Percentiles rank a stretch among this genome's conserved stretches.
Evolutionary conservation across 768 basidiomycete species (phyloP).

Genomic region (Termitomyces sp.): DNA sequence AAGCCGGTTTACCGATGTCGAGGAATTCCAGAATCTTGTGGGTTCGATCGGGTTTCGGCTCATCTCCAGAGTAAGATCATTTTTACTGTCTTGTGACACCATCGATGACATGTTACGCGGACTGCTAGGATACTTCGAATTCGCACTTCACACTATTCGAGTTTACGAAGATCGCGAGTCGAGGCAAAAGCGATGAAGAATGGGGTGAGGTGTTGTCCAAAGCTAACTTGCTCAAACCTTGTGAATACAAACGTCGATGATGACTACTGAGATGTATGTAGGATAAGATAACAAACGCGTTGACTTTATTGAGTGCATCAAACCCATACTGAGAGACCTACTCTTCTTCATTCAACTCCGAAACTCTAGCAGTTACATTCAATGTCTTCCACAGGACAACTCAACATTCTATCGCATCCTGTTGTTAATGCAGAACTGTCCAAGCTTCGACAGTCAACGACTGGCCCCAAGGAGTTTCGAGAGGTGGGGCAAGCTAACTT

Average conservation of each 20-base stretch:
- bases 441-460: slow-evolving; percentile 56
- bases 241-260: slow-evolving; percentile 87
- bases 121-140: slow-evolving; percentile 77
- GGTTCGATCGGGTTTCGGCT: slow-evolving; percentile 69
- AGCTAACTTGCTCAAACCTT: slow-evolving; percentile 69
- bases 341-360: neutral
- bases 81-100: neutral
- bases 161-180: slow-evolving; percentile 58
- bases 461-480: slow-evolving; percentile 70
- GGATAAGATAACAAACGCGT: slow-evolving; percentile 3
- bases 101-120: neutral
- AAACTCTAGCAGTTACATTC: neutral
- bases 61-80: slow-evolving; percentile 49
- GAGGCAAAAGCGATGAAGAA: slow-evolving; percentile 45
- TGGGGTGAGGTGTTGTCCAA: slow-evolving; percentile 52
- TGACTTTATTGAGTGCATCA: slow-evolving; percentile 5
- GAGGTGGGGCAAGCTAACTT: slow-evolving; percentile 39
- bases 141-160: slow-evolving; percentile 84
- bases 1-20: slow-evolving; percentile 68
- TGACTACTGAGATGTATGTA: neutral
- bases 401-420: slow-evolving; percentile 64
- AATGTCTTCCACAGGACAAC: slow-evolving; percentile 20
- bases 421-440: slow-evolving; percentile 70
- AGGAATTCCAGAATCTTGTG: slow-evolving; percentile 63
- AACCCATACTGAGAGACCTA: neutral